Evolutionary conservation across 2,329 filamentous ascomycete species (phyloP).

Genomic region (Ophiosphaerella narmari): DNA sequence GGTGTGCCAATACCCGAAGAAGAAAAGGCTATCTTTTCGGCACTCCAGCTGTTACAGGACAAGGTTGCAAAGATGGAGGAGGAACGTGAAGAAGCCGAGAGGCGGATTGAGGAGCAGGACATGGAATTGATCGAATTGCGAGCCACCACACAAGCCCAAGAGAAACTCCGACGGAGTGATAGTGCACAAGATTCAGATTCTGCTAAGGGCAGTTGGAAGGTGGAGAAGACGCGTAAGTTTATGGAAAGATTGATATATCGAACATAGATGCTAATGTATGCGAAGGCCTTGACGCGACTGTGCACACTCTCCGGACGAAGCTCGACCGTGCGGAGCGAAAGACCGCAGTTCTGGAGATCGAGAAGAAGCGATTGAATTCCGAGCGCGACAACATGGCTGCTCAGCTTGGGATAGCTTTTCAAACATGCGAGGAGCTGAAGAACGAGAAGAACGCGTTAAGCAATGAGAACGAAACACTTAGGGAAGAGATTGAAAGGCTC

Average conservation of each 20-base stretch:
- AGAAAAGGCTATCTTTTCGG: slow-evolving; percentile 67
- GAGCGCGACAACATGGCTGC: slow-evolving; percentile 69
- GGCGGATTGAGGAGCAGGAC: slow-evolving; percentile 56
- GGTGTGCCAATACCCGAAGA: slow-evolving; percentile 63
- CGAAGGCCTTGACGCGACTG: slow-evolving; percentile 62
- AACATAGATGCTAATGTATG: slow-evolving; percentile 13
- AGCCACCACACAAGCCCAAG: slow-evolving; percentile 51
- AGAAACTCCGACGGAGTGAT: slow-evolving; percentile 50
- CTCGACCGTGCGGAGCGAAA: slow-evolving; percentile 68
- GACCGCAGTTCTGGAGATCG: slow-evolving; percentile 64
- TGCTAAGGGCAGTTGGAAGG: slow-evolving; percentile 43
- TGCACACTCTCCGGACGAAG: slow-evolving; percentile 64
- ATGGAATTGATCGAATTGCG: slow-evolving; percentile 58
- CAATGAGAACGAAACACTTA: slow-evolving; percentile 44
- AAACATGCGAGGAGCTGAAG: slow-evolving; percentile 59
- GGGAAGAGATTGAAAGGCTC: slow-evolving; percentile 42
- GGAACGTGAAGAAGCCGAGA: slow-evolving; percentile 58
- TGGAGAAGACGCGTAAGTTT: slow-evolving; percentile 63
- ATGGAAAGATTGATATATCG: neutral
- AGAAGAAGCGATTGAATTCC: slow-evolving; percentile 64
- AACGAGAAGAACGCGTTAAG: slow-evolving; percentile 49
- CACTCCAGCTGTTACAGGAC: slow-evolving; percentile 62
- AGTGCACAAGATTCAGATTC: slow-evolving; percentile 56
- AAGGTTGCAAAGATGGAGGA: slow-evolving; percentile 61
- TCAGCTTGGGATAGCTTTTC: slow-evolving; percentile 65